phyloP scores from a whole-genome alignment of 352 stramenopile species.

The Globisporangium barbulae region DNA sequence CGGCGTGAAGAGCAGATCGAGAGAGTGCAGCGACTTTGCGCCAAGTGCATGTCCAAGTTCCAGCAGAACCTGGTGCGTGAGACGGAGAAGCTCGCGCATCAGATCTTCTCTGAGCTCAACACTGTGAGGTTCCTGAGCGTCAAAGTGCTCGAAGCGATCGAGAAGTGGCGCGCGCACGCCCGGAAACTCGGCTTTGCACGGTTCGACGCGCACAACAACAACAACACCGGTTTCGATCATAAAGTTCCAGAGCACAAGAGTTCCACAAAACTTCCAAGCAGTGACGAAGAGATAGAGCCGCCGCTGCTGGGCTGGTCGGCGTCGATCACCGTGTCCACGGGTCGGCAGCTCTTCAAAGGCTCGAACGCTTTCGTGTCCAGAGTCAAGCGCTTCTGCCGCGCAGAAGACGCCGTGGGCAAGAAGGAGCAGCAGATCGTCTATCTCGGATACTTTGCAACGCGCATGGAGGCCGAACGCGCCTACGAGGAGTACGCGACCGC shows the following conservation, averaged over 20 bases:
- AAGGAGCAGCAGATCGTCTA: constrained; percentile 65
- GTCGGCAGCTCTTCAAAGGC: constrained; percentile 59
- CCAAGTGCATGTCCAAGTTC: constrained; percentile 62
- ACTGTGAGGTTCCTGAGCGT: constrained; percentile 60
- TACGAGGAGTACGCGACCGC: constrained; percentile 64
- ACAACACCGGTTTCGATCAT: neutral
- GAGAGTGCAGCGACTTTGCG: constrained; percentile 27
- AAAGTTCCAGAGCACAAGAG: neutral
- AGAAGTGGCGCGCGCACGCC: constrained; percentile 52
- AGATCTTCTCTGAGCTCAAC: constrained; percentile 51
- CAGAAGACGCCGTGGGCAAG: constrained; percentile 48
- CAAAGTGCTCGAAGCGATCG: constrained; percentile 64
- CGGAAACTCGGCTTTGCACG: constrained; percentile 47
- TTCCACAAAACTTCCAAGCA: neutral
- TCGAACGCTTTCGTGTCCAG: constrained; percentile 70
- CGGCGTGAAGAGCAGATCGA: constrained; percentile 57
- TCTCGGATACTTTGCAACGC: constrained; percentile 61
- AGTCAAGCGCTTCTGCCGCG: constrained; percentile 67
- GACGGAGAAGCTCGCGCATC: constrained; percentile 28
- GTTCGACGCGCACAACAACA: constrained; percentile 21
- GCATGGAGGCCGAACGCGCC: constrained; percentile 60
- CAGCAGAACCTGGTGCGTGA: constrained; percentile 59
- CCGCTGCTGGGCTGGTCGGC: constrained; percentile 56
- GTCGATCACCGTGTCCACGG: constrained; percentile 66
- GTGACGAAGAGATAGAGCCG: constrained; percentile 17